Evolutionary conservation across 164 flowering plant genomes (phyloP).

Genomic region (Piper longum): DNA sequence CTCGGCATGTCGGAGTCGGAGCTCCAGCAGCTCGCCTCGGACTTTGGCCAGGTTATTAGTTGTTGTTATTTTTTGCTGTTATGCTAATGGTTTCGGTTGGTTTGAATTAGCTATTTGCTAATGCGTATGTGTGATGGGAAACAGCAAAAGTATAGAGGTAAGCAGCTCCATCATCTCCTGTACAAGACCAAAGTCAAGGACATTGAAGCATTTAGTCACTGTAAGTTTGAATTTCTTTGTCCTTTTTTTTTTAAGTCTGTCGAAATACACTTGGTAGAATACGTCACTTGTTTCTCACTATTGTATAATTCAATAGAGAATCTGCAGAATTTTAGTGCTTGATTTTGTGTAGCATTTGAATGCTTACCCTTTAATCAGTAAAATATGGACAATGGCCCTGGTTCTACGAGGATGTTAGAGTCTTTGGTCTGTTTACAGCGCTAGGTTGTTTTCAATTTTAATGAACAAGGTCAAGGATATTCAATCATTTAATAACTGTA

Average conservation of each 20-base stretch:
- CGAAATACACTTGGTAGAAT: not conserved
- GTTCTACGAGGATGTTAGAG: no score
- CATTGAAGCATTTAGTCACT: constrained; percentile 56
- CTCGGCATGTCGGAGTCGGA: constrained; percentile 85
- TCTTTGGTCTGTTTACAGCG: no score
- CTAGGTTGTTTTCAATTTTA: not conserved
- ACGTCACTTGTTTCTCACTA: not conserved
- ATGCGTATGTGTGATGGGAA: not conserved
- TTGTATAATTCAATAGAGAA: not conserved
- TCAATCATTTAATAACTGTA: constrained; percentile 63
- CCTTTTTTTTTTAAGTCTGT: not conserved
- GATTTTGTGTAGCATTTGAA: no score
- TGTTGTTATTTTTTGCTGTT: constrained; percentile 1
- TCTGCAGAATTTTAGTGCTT: no score
- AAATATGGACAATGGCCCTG: no score
- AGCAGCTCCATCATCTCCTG: constrained; percentile 70
- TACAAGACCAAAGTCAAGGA: constrained; percentile 77
- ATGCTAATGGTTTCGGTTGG: not conserved
- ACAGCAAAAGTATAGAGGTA: constrained; percentile 81
- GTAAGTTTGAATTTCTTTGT: constrained; percentile 25
- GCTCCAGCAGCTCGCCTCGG: constrained; percentile 71
- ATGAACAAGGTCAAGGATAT: constrained; percentile 57
- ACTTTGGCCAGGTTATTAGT: constrained; percentile 51
- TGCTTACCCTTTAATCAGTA: no score
- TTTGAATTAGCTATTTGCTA: not conserved